Evolutionary conservation across 495 filamentous ascomycete species (phyloP).

Genomic region (Podospora pseudocomata): DNA sequence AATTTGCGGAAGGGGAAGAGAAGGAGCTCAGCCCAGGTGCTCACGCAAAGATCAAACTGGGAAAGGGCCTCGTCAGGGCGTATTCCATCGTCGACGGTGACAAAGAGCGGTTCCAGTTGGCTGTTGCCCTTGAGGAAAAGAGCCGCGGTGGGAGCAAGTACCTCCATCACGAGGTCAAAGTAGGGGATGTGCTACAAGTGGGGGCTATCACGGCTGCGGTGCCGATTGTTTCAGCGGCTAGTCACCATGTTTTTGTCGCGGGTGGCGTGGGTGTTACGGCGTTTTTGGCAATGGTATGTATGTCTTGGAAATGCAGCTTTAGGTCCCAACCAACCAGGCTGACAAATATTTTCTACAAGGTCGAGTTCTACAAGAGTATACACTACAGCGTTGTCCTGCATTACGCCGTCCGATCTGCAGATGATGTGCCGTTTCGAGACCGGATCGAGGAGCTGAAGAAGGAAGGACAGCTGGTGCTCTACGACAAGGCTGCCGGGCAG

Average conservation of each 20-base stretch:
- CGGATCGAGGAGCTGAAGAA: constrained; percentile 35
- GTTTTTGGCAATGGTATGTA: constrained; percentile 34
- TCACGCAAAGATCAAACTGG: constrained; percentile 45
- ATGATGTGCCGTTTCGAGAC: constrained; percentile 46
- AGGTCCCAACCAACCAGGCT: not conserved
- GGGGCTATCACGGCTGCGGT: constrained; percentile 41
- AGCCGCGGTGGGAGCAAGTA: constrained; percentile 49
- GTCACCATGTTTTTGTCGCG: constrained; percentile 50
- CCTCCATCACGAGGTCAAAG: constrained; percentile 44
- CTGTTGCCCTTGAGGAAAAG: constrained; percentile 42
- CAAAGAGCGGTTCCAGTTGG: constrained; percentile 42
- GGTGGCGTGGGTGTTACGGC: constrained; percentile 54
- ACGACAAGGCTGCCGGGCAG: constrained; percentile 46
- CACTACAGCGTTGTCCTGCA: constrained; percentile 46
- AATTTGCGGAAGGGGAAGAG: constrained; percentile 19
- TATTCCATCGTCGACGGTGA: constrained; percentile 49
- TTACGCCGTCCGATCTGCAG: constrained; percentile 45
- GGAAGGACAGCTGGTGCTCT: constrained; percentile 36
- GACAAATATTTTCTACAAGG: not conserved
- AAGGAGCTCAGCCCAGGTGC: constrained; percentile 29
- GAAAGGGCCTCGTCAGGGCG: constrained; percentile 41
- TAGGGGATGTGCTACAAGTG: constrained; percentile 44
- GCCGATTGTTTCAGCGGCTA: constrained; percentile 31
- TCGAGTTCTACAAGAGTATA: constrained; percentile 36
- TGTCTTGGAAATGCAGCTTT: not conserved